Conservation (phyloP, 352 stramenopile species). For the Globisporangium spinosum region DNA sequence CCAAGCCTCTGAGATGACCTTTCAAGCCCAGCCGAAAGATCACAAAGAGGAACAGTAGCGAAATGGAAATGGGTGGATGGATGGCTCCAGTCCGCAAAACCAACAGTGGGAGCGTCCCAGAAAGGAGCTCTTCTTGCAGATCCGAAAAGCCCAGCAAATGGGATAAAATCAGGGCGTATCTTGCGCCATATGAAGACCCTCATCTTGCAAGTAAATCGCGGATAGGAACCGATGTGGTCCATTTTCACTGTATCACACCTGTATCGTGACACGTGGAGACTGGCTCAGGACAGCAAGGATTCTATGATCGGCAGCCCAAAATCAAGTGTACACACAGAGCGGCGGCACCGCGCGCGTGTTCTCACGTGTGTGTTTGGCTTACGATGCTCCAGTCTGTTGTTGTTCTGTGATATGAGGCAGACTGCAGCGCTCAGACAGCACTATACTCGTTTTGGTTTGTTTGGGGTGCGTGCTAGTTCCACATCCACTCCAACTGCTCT, state of each 20-base stretch:
- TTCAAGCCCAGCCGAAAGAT: background rate
- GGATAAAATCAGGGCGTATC: background rate
- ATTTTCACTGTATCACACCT: background rate
- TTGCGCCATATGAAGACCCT: background rate
- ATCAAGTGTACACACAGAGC: background rate
- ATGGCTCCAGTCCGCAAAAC: conserved; percentile 3
- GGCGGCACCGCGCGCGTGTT: background rate
- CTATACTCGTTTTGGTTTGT: background rate
- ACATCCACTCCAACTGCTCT: background rate
- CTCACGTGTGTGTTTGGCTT: background rate
- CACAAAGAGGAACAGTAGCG: background rate
- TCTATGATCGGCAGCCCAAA: background rate
- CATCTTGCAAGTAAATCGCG: background rate
- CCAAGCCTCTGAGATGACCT: background rate
- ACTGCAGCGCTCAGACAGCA: background rate
- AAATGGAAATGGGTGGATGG: background rate
- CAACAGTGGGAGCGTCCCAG: conserved; percentile 5
- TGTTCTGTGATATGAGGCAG: background rate
- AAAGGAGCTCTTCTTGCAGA: background rate
- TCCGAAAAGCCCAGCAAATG: background rate
- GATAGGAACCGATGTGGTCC: background rate
- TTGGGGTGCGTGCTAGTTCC: background rate
- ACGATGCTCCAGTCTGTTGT: background rate
- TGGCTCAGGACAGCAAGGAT: background rate
- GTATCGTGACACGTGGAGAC: background rate